A percentile compares a stretch with the other conserved stretches of the same genome.
These are phyloP conservation scores for Aspergillus viridinutans DNA, from an alignment of 2,329 filamentous ascomycete species.

Conservation along the genomic window DNA sequence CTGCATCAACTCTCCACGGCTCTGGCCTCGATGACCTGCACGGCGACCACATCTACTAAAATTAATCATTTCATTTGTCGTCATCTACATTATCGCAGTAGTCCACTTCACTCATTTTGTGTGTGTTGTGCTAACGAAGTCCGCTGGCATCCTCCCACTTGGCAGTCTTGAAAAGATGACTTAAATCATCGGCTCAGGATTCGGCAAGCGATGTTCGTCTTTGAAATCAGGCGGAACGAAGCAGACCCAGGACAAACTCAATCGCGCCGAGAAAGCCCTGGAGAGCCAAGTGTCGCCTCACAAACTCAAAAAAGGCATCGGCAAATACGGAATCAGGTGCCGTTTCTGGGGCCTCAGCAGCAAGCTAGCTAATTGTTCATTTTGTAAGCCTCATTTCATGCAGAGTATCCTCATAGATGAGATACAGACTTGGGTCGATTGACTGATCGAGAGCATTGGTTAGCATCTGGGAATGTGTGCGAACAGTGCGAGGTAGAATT, in stretches of 20 bases:
- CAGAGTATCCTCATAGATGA: not conserved
- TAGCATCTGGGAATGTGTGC: too few species aligned
- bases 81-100: not conserved
- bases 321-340: not conserved
- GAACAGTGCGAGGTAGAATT: not conserved
- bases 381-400: not conserved
- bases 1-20: not conserved
- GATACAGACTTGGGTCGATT: not conserved
- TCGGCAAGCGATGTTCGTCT: not conserved
- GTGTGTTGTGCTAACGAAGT: not conserved
- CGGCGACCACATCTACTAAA: not conserved
- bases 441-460: too few species aligned
- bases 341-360: not conserved
- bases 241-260: not conserved
- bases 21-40: not conserved
- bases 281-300: not conserved
- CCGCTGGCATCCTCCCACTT: not conserved
- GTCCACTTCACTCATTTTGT: not conserved
- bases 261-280: not conserved
- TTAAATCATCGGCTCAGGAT: not conserved
- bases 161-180: not conserved
- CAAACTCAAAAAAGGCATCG: not conserved
- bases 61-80: not conserved
- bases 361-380: not conserved
- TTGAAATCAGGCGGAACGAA: not conserved